phyloP scores from a whole-genome alignment of 2,329 filamentous ascomycete species.

The Pseudopithomyces chartarum region DNA sequence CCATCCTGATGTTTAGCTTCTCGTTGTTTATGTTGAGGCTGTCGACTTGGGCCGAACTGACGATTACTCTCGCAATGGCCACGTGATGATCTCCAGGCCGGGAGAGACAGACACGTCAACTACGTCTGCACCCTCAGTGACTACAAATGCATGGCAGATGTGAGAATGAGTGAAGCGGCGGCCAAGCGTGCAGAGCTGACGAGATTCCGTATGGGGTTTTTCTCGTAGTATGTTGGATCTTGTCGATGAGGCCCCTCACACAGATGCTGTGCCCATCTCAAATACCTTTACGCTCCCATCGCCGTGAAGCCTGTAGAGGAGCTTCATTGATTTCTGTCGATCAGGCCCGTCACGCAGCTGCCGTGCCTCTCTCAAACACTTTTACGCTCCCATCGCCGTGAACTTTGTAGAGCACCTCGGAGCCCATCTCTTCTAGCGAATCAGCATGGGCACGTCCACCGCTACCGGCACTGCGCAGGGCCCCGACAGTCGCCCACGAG shows the following conservation, averaged over 20 bases:
- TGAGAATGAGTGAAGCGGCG: no score
- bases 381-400: constrained; percentile 77
- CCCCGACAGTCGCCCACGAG: constrained; percentile 34
- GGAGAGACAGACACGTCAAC: no score
- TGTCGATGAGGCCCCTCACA: not conserved
- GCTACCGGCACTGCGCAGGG: constrained; percentile 30
- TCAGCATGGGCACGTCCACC: constrained; percentile 7
- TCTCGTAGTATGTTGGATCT: not conserved
- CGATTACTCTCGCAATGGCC: no score
- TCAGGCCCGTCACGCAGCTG: constrained; percentile 9
- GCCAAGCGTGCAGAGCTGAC: no score
- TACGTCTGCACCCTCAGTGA: no score
- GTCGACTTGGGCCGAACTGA: no score
- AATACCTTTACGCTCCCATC: constrained; percentile 85
- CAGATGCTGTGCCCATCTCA: constrained; percentile 67
- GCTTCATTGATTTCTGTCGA: not conserved
- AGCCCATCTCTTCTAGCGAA: not conserved
- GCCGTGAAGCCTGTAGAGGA: constrained; percentile 78
- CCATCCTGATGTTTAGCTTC: no score
- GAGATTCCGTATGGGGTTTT: not conserved
- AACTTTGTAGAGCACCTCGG: constrained; percentile 81
- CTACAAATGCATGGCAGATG: no score
- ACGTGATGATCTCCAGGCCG: no score
- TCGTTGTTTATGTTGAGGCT: no score
- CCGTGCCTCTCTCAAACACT: constrained; percentile 80